Evolutionary conservation across 1,139 yeast species (phyloP).

Genomic region (Nakaseomyces uthaithaninus): DNA sequence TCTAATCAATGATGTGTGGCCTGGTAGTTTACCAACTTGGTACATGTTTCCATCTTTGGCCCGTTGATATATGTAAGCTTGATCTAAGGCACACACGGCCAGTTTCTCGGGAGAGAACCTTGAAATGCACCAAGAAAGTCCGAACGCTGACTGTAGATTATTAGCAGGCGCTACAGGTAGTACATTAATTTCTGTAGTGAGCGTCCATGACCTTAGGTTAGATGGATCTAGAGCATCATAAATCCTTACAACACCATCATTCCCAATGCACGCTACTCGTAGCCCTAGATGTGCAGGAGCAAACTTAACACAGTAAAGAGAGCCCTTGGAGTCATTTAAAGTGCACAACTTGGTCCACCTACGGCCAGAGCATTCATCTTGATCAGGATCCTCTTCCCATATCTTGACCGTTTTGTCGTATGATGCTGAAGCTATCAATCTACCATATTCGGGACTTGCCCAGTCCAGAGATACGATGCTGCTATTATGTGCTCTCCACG

Average conservation of each 20-base stretch:
- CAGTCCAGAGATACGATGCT: slow-evolving; percentile 74
- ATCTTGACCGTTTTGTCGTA: slow-evolving; percentile 81
- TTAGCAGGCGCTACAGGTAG: slow-evolving; percentile 65
- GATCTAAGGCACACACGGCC: slow-evolving; percentile 80
- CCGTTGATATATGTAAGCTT: slow-evolving; percentile 67
- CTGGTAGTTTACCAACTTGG: slow-evolving; percentile 46
- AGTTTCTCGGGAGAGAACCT: slow-evolving; percentile 73
- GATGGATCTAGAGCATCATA: slow-evolving; percentile 89
- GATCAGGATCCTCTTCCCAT: slow-evolving; percentile 87
- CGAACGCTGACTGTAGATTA: slow-evolving; percentile 78
- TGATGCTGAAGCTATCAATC: slow-evolving; percentile 78
- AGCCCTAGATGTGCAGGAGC: slow-evolving; percentile 83
- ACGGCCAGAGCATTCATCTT: slow-evolving; percentile 63
- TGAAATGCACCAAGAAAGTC: slow-evolving; percentile 90
- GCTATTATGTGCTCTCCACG: slow-evolving; percentile 94
- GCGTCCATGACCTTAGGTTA: slow-evolving; percentile 73
- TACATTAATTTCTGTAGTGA: slow-evolving; percentile 65
- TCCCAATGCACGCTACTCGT: slow-evolving; percentile 78
- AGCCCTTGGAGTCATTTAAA: slow-evolving; percentile 78
- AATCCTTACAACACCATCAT: slow-evolving; percentile 79
- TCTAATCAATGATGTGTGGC: slow-evolving; percentile 78
- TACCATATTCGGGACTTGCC: slow-evolving; percentile 94
- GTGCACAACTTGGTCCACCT: slow-evolving; percentile 75
- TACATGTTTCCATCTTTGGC: slow-evolving; percentile 41
- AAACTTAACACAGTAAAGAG: slow-evolving; percentile 80